Percentiles rank a stretch among this genome's conserved stretches.
Evolutionary conservation across 768 basidiomycete species (phyloP).

Genomic region (Trametes elegans): DNA sequence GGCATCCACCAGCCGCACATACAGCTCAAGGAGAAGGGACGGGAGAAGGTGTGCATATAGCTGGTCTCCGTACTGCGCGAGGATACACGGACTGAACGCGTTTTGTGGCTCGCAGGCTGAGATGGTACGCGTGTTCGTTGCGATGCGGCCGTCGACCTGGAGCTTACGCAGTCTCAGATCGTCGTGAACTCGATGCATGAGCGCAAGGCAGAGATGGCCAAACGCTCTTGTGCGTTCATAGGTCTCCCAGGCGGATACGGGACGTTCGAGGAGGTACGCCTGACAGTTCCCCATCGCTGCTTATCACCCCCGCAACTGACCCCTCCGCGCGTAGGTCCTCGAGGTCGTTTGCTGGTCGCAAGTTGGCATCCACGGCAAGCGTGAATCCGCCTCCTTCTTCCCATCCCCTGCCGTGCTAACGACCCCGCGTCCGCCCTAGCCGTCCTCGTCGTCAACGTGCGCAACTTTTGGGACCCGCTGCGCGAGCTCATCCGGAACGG

Average conservation of each 20-base stretch:
- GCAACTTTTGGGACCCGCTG: conserved; percentile 81
- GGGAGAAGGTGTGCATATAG: conserved; percentile 39
- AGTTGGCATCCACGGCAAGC: conserved; percentile 81
- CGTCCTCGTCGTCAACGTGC: conserved; percentile 84
- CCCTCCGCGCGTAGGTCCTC: conserved; percentile 49
- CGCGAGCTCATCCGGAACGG: conserved; percentile 68
- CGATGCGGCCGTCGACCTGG: too few species aligned
- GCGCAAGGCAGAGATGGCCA: conserved; percentile 90
- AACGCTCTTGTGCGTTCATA: conserved; percentile 74
- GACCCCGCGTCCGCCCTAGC: conserved; percentile 42
- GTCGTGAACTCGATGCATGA: conserved; percentile 84
- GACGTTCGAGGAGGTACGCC: conserved; percentile 84
- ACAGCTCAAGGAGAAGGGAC: conserved; percentile 30
- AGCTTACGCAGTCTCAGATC: conserved; percentile 41
- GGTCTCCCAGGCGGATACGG: conserved; percentile 93
- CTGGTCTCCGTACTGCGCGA: not conserved
- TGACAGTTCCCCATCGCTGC: not conserved
- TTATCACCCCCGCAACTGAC: not conserved
- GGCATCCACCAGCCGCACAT: conserved; percentile 19
- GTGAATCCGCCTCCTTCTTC: conserved; percentile 34
- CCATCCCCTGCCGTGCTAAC: not conserved
- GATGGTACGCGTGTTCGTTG: not conserved
- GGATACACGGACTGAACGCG: not conserved
- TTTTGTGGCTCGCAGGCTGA: not conserved
- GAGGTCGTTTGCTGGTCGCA: conserved; percentile 97